These are phyloP conservation scores for Yamadazyma sp. DNA, from an alignment of 805 yeast genomes.

Conservation along the genomic window DNA sequence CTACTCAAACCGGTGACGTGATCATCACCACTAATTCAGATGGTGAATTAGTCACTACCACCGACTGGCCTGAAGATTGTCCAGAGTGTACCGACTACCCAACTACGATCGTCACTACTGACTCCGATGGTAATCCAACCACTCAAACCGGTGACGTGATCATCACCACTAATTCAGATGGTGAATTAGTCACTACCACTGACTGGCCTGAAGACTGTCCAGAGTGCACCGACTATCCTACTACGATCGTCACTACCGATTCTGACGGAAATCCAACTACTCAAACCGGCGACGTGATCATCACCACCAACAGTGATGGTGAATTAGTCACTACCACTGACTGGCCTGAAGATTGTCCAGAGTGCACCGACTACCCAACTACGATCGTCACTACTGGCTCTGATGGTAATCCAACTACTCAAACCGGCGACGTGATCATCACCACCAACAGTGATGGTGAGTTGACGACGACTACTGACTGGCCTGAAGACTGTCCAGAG, in stretches of 20 bases:
- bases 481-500: slow-evolving; percentile 9
- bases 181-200: slow-evolving; percentile 14
- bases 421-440: slow-evolving; percentile 11
- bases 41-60: slow-evolving; percentile 19
- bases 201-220: slow-evolving; percentile 6
- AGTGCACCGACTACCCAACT: slow-evolving; percentile 11
- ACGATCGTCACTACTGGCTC: slow-evolving; percentile 10
- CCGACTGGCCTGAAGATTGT: slow-evolving; percentile 27
- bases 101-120: slow-evolving; percentile 18
- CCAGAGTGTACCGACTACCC: slow-evolving; percentile 19
- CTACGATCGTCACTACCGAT: slow-evolving; percentile 6
- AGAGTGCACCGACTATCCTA: slow-evolving; percentile 10
- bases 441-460: slow-evolving; percentile 19
- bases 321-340: slow-evolving; percentile 11
- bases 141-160: slow-evolving; percentile 15
- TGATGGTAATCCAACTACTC: slow-evolving; percentile 6
- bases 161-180: slow-evolving; percentile 18
- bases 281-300: slow-evolving; percentile 13
- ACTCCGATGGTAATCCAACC: slow-evolving; percentile 14
- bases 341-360: slow-evolving; percentile 9
- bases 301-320: slow-evolving; percentile 19
- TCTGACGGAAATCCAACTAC: neutral
- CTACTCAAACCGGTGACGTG: slow-evolving; percentile 10
- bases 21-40: slow-evolving; percentile 21
- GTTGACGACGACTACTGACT: slow-evolving; percentile 12